phyloP scores from a whole-genome alignment of 2,329 filamentous ascomycete genomes.

The Penicillium sp. region DNA sequence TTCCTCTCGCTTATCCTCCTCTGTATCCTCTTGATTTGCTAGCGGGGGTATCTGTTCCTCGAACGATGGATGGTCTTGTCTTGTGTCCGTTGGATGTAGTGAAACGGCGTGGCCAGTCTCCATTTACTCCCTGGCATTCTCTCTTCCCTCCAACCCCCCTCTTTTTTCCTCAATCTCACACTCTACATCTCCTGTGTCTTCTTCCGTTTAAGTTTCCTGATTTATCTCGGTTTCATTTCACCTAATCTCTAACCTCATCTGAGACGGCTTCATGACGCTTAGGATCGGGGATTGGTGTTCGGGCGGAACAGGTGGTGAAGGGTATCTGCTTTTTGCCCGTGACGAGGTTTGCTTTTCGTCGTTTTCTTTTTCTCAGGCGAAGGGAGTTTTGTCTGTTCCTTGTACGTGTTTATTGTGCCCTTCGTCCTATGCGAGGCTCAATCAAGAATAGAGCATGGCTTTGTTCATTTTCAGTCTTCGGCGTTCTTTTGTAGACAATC shows the following conservation, averaged over 20 bases:
- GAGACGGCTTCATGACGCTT: slow-evolving; percentile 24
- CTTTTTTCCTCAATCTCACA: slow-evolving; percentile 23
- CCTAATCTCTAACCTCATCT: slow-evolving; percentile 27
- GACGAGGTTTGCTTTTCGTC: slow-evolving; percentile 26
- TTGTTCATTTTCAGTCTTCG: slow-evolving; percentile 13
- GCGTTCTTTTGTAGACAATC: background rate
- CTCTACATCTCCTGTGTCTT: slow-evolving; percentile 34
- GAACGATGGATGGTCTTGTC: slow-evolving; percentile 4
- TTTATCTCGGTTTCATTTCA: slow-evolving; percentile 28
- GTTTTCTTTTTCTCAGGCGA: slow-evolving; percentile 22
- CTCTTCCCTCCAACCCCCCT: slow-evolving; percentile 14
- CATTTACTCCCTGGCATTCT: background rate
- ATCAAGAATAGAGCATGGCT: slow-evolving; percentile 22
- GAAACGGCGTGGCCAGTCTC: slow-evolving; percentile 28
- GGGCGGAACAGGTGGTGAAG: slow-evolving; percentile 29
- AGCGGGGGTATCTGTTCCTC: slow-evolving; percentile 12
- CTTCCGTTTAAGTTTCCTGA: slow-evolving; percentile 23
- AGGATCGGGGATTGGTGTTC: slow-evolving; percentile 27
- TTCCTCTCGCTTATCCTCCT: slow-evolving; percentile 10
- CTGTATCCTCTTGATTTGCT: slow-evolving; percentile 16
- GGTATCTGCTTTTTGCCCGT: slow-evolving; percentile 20
- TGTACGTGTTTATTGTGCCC: slow-evolving; percentile 30
- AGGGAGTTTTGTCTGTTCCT: slow-evolving; percentile 29
- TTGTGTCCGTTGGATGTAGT: slow-evolving; percentile 32
- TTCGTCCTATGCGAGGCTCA: slow-evolving; percentile 20